Percentiles rank a stretch among this genome's conserved stretches.
Evolutionary conservation across 495 filamentous ascomycete species (phyloP).

Genomic region (Delitschia confertaspora): DNA sequence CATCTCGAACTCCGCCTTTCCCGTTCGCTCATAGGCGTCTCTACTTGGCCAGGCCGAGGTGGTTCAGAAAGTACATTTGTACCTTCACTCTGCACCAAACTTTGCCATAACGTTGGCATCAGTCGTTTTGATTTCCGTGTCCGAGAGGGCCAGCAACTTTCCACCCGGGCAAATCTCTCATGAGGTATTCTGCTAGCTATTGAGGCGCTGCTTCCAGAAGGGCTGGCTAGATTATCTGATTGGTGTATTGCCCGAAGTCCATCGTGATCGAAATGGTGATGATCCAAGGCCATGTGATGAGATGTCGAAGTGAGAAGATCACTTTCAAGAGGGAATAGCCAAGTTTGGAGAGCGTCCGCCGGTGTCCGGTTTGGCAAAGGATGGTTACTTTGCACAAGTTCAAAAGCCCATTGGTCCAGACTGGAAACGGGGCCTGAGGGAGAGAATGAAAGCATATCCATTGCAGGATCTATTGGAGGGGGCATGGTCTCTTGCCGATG

Average conservation of each 20-base stretch:
- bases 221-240: constrained; percentile 26
- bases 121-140: constrained; percentile 39
- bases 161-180: constrained; percentile 44
- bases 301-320: constrained; percentile 14
- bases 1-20: constrained; percentile 37
- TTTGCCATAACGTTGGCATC: constrained; percentile 44
- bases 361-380: constrained; percentile 22
- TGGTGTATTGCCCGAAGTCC: constrained; percentile 30
- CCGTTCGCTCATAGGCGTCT: constrained; percentile 25
- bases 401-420: constrained; percentile 25
- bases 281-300: constrained; percentile 22
- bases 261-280: constrained; percentile 20
- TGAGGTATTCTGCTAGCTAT: constrained; percentile 38
- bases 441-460: constrained; percentile 26
- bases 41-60: constrained; percentile 20
- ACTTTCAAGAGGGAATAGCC: constrained; percentile 21
- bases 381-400: constrained; percentile 25
- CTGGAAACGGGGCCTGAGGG: constrained; percentile 21
- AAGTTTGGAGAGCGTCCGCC: constrained; percentile 23
- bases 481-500: constrained; percentile 20
- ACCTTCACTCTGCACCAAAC: constrained; percentile 36
- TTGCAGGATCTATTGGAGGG: constrained; percentile 23
- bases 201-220: constrained; percentile 27
- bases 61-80: constrained; percentile 42
- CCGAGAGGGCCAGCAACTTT: constrained; percentile 44